phyloP scores from a whole-genome alignment of 306 rosid species.

The Cicer chorassanicum region DNA sequence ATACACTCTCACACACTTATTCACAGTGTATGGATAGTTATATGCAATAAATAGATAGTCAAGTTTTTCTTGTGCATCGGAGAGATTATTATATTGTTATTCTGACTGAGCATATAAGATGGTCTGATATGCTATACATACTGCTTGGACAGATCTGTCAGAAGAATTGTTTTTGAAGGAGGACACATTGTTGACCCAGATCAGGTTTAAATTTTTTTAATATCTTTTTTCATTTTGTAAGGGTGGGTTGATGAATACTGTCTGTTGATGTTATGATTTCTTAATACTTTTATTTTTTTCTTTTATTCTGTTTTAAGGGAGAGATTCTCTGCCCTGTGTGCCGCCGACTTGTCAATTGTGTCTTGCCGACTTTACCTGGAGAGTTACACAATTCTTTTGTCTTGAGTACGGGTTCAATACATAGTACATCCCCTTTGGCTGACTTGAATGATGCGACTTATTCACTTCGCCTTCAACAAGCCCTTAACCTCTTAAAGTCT shows the following conservation, averaged over 20 bases:
- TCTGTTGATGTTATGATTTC: conserved; percentile 26
- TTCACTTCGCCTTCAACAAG: conserved; percentile 64
- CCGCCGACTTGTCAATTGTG: conserved; percentile 92
- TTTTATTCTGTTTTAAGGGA: conserved; percentile 60
- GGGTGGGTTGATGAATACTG: conserved; percentile 32
- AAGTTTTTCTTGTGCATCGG: background rate
- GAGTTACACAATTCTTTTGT: conserved; percentile 55
- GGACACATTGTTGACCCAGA: conserved; percentile 97
- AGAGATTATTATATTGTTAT: conserved; percentile 14
- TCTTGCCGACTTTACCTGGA: conserved; percentile 73
- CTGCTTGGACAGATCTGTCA: conserved; percentile 64
- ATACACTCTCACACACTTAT: background rate
- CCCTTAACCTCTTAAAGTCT: conserved; percentile 69
- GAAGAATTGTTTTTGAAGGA: conserved; percentile 97
- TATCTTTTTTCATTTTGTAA: background rate
- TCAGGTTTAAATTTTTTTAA: conserved; percentile 57
- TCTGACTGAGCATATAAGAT: conserved; percentile 12
- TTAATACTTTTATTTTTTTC: background rate
- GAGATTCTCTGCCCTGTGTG: conserved; percentile 98
- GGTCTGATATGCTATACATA: conserved; percentile 26
- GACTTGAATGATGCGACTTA: conserved; percentile 49
- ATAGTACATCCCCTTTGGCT: conserved; percentile 44
- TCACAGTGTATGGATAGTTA: conserved; percentile 4
- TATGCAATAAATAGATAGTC: conserved; percentile 2
- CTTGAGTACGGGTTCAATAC: conserved; percentile 49